These are phyloP conservation scores for Sistotremastrum niveocremeum DNA, from an alignment of 768 basidiomycete genomes.

Conservation along the genomic window DNA sequence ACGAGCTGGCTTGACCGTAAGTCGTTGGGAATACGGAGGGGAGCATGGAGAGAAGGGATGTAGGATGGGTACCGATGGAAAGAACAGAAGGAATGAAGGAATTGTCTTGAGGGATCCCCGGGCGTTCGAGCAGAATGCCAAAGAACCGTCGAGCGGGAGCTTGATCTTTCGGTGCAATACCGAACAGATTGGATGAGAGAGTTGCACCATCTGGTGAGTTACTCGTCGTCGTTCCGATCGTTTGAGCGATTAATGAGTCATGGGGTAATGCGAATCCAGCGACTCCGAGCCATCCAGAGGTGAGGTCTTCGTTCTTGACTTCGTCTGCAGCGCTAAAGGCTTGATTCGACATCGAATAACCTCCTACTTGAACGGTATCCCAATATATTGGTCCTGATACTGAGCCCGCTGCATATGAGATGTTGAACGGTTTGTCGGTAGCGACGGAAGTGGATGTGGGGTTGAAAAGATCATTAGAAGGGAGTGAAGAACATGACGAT, in stretches of 20 bases:
- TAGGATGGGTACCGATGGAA: slow-evolving; percentile 58
- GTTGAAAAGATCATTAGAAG: slow-evolving; percentile 40
- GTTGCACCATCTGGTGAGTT: slow-evolving; percentile 52
- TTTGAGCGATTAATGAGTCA: slow-evolving; percentile 49
- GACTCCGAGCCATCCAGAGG: slow-evolving; percentile 45
- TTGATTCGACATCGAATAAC: slow-evolving; percentile 49
- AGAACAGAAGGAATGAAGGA: slow-evolving; percentile 40
- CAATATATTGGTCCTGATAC: slow-evolving; percentile 55
- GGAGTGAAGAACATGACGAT: slow-evolving; percentile 29
- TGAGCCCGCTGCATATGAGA: slow-evolving; percentile 46
- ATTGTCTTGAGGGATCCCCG: slow-evolving; percentile 28
- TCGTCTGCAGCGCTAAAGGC: slow-evolving; percentile 53
- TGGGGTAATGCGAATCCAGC: slow-evolving; percentile 64
- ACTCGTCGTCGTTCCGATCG: slow-evolving; percentile 33
- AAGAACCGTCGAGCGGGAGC: slow-evolving; percentile 54
- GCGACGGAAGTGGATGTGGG: slow-evolving; percentile 28
- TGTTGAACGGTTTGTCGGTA: slow-evolving; percentile 31
- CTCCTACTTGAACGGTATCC: slow-evolving; percentile 51
- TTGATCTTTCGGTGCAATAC: slow-evolving; percentile 36
- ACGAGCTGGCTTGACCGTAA: not conserved
- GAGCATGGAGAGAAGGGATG: slow-evolving; percentile 14
- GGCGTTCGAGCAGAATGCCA: slow-evolving; percentile 53
- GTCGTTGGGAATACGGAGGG: slow-evolving; percentile 19
- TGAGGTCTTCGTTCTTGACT: slow-evolving; percentile 45
- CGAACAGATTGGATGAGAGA: slow-evolving; percentile 58